phyloP scores from a whole-genome alignment of 345 rosid species.

The Melaleuca quinquenervia region DNA sequence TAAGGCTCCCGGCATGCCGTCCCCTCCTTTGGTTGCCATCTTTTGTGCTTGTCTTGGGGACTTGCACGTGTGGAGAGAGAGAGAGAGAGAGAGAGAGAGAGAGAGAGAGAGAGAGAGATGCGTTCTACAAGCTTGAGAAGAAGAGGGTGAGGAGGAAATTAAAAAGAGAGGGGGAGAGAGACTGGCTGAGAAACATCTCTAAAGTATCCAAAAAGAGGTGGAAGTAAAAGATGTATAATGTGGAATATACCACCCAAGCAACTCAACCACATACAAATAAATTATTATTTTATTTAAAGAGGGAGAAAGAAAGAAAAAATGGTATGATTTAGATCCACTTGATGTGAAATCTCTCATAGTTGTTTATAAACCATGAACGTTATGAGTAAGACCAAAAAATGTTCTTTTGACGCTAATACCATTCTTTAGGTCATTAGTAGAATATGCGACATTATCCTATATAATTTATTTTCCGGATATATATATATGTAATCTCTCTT shows the following conservation, averaged over 20 bases:
- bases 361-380: background rate
- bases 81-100: background rate
- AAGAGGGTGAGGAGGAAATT: background rate
- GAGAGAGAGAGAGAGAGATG: background rate
- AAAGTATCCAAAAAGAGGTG: background rate
- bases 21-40: slow-evolving; percentile 32
- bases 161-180: background rate
- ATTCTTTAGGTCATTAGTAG: background rate
- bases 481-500: background rate
- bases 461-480: background rate
- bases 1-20: slow-evolving; percentile 17
- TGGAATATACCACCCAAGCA: background rate
- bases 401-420: background rate
- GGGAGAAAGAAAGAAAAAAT: background rate
- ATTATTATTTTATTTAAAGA: background rate
- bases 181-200: background rate
- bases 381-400: background rate
- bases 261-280: background rate
- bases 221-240: background rate
- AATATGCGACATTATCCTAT: background rate
- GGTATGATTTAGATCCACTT: background rate
- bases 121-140: background rate
- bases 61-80: background rate
- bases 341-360: background rate
- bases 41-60: background rate